Evolutionary conservation across 176 grass and related monocot genomes (phyloP), one percentile per base, ranked within the genome.

Genomic region (Themeda triandra): DNA sequence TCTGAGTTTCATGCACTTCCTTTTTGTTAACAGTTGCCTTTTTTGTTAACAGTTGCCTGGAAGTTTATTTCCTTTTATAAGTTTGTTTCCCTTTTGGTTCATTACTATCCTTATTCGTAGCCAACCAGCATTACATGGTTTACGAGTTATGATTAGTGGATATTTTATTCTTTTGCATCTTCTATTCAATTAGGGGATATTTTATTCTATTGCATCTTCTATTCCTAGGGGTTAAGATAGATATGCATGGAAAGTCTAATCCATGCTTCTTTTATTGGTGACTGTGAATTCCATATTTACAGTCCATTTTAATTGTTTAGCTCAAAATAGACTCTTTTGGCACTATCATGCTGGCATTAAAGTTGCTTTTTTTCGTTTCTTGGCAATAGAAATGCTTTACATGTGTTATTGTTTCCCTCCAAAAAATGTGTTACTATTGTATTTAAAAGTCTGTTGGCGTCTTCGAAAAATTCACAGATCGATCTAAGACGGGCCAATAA

Each of bases 401-500:
- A 12, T 83, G n/a, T 75, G 21, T 69, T 77, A n/a, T 32, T 13
- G 2, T 53, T 51, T n/a, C 76, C 4, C 4, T 33, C 4, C 32
- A 4, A 33, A 2, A 4, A 33, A 12, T 79, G n/a, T 74, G 21
- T 69, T 77, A n/a, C 24, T 13, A 4, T 53, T 51, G 18, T 73
- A 48, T 30, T 82, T 68, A 15, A 82, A 66, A 54, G 2, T 92
- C 17, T 51, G 25, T 74, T 92, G 65, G 12, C 54, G n/a, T 82
- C 49, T 84, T 88, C 88, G 41, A 60, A 51, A 63, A 71, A 65
- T 78, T 46, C 81, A 63, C 87, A 98, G 95, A 80, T 98, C 0
- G 95, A 98, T 78, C 25, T 95, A 88, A 88, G 91, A 76, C 80
- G 95, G 72, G 95, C 95, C n/a, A 95, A 95, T 88, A 98, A 98